These are phyloP conservation scores for Suillus fuscotomentosus DNA, from an alignment of 768 basidiomycete species.

Conservation along the genomic window DNA sequence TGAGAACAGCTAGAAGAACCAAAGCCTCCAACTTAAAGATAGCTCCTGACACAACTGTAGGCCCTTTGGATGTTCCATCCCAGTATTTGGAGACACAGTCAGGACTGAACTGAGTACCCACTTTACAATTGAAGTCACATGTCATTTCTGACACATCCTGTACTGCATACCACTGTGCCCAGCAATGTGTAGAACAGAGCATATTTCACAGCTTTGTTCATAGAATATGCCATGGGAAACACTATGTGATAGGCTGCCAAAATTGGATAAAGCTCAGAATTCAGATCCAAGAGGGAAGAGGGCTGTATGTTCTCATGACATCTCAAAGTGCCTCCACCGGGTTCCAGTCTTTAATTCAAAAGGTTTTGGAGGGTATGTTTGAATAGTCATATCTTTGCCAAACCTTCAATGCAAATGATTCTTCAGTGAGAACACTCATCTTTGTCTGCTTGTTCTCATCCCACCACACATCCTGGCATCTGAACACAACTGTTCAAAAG, in stretches of 20 bases:
- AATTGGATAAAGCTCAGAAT: background rate
- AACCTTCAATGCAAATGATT: background rate
- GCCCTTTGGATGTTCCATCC: background rate
- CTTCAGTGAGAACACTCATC: background rate
- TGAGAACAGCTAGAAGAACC: background rate
- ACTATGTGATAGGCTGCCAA: background rate
- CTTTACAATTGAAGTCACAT: slow-evolving; percentile 53
- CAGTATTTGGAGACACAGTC: background rate
- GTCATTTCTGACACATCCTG: slow-evolving; percentile 56
- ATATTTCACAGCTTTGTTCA: background rate
- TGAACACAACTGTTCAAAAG: too few relatives aligned
- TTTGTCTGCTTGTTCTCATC: background rate
- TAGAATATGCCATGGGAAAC: background rate
- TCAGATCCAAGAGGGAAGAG: background rate
- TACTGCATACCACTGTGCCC: slow-evolving; percentile 33
- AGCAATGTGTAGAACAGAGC: background rate
- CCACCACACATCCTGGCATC: too few relatives aligned
- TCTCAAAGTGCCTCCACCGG: background rate
- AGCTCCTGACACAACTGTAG: background rate
- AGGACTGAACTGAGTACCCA: slow-evolving; percentile 32
- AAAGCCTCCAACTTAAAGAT: background rate
- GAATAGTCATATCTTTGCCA: background rate
- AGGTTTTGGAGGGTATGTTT: background rate
- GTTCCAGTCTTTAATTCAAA: background rate
- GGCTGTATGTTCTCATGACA: background rate